Evolutionary conservation across 2,329 filamentous ascomycete species (phyloP).

Genomic region (Paecilomyces formosus): DNA sequence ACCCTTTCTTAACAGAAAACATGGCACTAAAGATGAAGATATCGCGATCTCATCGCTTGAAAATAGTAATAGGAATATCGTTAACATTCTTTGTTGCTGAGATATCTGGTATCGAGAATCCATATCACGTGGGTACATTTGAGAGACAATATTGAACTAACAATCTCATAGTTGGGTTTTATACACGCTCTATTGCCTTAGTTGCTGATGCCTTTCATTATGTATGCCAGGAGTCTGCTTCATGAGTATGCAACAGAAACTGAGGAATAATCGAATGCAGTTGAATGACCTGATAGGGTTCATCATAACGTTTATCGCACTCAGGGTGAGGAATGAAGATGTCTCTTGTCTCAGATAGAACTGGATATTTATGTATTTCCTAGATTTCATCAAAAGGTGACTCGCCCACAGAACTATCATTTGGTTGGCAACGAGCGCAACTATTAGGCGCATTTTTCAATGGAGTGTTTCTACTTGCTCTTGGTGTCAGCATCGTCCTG

Average conservation of each 20-base stretch:
- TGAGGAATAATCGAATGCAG: constrained; percentile 30
- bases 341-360: not conserved
- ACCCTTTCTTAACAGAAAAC: not conserved
- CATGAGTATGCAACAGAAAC: not conserved
- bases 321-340: constrained; percentile 44
- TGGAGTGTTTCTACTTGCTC: constrained; percentile 63
- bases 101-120: constrained; percentile 29
- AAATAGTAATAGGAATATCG: constrained; percentile 38
- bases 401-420: constrained; percentile 55
- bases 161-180: constrained; percentile 51
- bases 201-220: constrained; percentile 76
- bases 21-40: not conserved
- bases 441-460: constrained; percentile 75
- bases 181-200: constrained; percentile 63
- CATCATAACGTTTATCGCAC: constrained; percentile 56
- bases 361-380: not conserved
- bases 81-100: constrained; percentile 41
- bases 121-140: not conserved
- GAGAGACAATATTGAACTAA: not conserved
- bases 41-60: constrained; percentile 12
- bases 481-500: constrained; percentile 65
- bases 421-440: constrained; percentile 71
- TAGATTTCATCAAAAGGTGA: constrained; percentile 51
- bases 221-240: constrained; percentile 36
- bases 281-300: constrained; percentile 66